Percentiles rank a stretch among this genome's conserved stretches.
phyloP scores from a whole-genome alignment of 345 rosid genomes.

The Mallotus nudiflorus region DNA sequence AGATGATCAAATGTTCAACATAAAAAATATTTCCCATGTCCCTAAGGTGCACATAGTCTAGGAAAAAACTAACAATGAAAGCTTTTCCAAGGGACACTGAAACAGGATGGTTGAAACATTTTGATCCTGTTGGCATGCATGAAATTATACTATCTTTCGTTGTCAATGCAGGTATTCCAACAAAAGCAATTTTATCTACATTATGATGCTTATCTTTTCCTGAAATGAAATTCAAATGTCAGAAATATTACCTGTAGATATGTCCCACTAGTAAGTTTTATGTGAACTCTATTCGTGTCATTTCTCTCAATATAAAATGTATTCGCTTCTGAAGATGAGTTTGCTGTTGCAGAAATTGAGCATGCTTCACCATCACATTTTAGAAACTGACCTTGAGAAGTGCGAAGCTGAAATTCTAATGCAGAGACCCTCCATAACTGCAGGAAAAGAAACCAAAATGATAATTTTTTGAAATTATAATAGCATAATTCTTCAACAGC shows the following conservation, averaged over 20 bases:
- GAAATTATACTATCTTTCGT: neutral
- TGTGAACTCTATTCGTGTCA: constrained; percentile 43
- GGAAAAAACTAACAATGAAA: no score
- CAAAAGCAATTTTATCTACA: neutral
- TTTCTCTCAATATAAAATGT: constrained; percentile 57
- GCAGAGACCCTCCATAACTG: constrained; percentile 74
- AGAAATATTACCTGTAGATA: constrained; percentile 55
- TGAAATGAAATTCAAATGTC: neutral
- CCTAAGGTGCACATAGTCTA: neutral
- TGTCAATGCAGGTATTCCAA: neutral
- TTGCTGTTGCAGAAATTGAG: constrained; percentile 51
- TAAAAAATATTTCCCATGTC: neutral
- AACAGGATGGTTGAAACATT: neutral
- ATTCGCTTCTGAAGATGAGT: constrained; percentile 44
- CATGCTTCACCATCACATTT: constrained; percentile 59
- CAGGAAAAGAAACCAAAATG: constrained; percentile 10
- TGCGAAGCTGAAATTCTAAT: constrained; percentile 51
- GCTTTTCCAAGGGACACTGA: no score
- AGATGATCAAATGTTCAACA: neutral
- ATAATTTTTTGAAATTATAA: constrained; percentile 7
- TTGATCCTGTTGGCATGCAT: neutral
- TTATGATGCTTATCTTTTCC: neutral
- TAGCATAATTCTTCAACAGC: neutral
- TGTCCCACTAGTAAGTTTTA: constrained; percentile 50
- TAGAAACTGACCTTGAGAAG: constrained; percentile 58